These are phyloP conservation scores for Pelargonium fulgidum DNA, from an alignment of 441 rosid species.

Conservation along the genomic window DNA sequence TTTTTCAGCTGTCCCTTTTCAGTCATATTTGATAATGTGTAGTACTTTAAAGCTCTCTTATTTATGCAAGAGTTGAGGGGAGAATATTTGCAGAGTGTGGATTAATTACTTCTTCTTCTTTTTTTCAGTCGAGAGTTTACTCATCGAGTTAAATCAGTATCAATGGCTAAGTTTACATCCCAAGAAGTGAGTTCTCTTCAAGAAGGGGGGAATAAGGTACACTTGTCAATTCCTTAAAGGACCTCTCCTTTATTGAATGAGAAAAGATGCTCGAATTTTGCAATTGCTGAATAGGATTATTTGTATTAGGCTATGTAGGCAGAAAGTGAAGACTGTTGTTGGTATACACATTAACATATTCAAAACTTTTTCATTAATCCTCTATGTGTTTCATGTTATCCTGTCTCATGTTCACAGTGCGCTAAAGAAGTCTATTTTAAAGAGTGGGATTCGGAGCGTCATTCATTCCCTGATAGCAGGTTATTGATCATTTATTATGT, in stretches of 20 bases:
- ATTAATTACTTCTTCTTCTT: constrained; percentile 19
- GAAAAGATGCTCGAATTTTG: background rate
- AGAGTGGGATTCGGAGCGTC: constrained; percentile 80
- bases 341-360: background rate
- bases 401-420: constrained; percentile 37
- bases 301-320: background rate
- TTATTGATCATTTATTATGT: constrained; percentile 24
- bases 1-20: constrained; percentile 8
- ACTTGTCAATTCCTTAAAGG: background rate
- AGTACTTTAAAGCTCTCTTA: background rate
- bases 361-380: background rate
- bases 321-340: background rate
- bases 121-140: constrained; percentile 80
- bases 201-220: constrained; percentile 92
- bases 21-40: constrained; percentile 12
- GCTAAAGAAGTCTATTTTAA: constrained; percentile 79
- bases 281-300: background rate
- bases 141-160: constrained; percentile 86
- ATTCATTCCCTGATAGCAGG: constrained; percentile 82
- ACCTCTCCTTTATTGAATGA: background rate
- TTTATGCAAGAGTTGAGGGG: constrained; percentile 5
- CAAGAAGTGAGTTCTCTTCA: constrained; percentile 80
- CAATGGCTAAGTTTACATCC: constrained; percentile 88
- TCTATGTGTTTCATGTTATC: constrained; percentile 11
- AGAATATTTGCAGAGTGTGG: constrained; percentile 19